phyloP scores from a whole-genome alignment of 192 early-diverging fungal genomes.

The Umbelopsis isabellina region DNA sequence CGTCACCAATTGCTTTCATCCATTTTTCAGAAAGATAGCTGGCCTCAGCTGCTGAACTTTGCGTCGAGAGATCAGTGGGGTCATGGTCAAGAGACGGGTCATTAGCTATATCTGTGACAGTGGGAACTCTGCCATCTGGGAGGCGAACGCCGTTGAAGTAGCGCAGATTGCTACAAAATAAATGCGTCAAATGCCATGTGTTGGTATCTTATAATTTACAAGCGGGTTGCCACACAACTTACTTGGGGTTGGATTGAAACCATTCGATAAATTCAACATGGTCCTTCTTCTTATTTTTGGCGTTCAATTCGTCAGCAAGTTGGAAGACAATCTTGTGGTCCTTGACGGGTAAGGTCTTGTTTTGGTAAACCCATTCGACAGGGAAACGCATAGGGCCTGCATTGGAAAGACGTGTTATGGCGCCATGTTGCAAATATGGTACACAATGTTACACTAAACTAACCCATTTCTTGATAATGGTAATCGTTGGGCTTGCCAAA shows the following conservation, averaged over 20 bases:
- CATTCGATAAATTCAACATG: constrained; percentile 27
- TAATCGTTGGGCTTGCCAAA: constrained; percentile 27
- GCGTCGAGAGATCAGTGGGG: background rate
- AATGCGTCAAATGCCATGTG: too few relatives aligned
- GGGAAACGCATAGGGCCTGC: constrained; percentile 29
- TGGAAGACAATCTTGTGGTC: constrained; percentile 40
- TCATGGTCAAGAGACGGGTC: background rate
- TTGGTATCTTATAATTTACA: too few relatives aligned
- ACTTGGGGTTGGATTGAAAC: constrained; percentile 23
- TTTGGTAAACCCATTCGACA: constrained; percentile 1
- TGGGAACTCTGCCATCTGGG: constrained; percentile 24
- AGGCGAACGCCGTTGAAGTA: constrained; percentile 27
- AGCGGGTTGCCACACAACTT: background rate
- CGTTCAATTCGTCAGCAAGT: constrained; percentile 30
- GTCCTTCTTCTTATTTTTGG: constrained; percentile 1
- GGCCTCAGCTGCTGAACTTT: background rate
- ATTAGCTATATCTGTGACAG: constrained; percentile 8
- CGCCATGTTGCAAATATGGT: background rate
- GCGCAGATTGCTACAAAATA: constrained; percentile 11
- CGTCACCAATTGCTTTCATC: constrained; percentile 18
- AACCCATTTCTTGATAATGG: constrained; percentile 32
- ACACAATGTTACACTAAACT: background rate
- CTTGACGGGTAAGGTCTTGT: constrained; percentile 23
- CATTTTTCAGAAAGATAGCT: constrained; percentile 10
- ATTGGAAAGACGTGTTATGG: background rate